Evolutionary conservation across 2,329 filamentous ascomycete species (phyloP).

Genomic region (Pseudogymnoascus destructans): DNA sequence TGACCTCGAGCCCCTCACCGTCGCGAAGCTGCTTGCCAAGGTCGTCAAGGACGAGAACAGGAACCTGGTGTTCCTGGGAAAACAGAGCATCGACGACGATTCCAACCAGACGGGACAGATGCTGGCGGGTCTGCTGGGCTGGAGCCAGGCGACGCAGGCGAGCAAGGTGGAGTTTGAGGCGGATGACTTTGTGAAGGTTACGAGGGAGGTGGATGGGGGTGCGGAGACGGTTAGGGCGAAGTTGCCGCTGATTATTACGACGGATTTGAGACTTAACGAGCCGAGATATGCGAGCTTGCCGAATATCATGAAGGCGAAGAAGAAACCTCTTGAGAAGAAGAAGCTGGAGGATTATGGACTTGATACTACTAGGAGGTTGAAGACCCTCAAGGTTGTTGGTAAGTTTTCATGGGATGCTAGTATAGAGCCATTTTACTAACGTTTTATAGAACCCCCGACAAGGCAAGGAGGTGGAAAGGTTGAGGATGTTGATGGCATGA

Average conservation of each 20-base stretch:
- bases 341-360: constrained; percentile 70
- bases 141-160: constrained; percentile 92
- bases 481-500: constrained; percentile 89
- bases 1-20: constrained; percentile 74
- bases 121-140: constrained; percentile 82
- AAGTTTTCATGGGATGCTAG: constrained; percentile 27
- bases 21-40: constrained; percentile 77
- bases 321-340: constrained; percentile 96
- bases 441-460: constrained; percentile 58
- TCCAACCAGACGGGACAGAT: constrained; percentile 94
- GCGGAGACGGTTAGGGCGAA: constrained; percentile 77
- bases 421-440: constrained; percentile 11
- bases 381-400: constrained; percentile 81
- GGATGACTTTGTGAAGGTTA: constrained; percentile 61
- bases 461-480: constrained; percentile 94
- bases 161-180: constrained; percentile 64
- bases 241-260: constrained; percentile 88
- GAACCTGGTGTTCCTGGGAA: constrained; percentile 87
- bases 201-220: constrained; percentile 88
- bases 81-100: constrained; percentile 98
- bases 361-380: constrained; percentile 61
- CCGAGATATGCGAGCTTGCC: constrained; percentile 89
- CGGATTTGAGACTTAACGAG: constrained; percentile 87
- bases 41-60: constrained; percentile 73
- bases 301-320: constrained; percentile 99